Base-by-base conservation (phyloP, 2,329 filamentous ascomycete genomes). In the Aspergillus melleus region DNA sequence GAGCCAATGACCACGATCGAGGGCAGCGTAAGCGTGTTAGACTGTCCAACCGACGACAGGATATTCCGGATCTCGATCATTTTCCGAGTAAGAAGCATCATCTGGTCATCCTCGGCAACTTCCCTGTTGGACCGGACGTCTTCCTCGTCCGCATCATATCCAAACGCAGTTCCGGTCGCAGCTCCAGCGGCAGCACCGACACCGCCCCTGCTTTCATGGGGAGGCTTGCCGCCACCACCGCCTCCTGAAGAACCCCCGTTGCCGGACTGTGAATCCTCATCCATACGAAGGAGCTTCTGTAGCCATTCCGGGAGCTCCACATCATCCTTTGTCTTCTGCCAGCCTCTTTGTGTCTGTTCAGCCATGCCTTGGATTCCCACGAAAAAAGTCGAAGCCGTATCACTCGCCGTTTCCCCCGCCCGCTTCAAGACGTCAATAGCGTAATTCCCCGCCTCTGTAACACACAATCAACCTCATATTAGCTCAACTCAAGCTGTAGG, bases 1-100 rank as follows among this genome's bases (percentile, higher is more conserved):
- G 95, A 99, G 24, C 95, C 95, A 68, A 99, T 97, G 42, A 99
- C 95, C n/a, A 99, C 95, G 59, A 99, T 99, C 0, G 96, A 98
- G 0, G 95, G 95, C 22, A 99, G 80, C 1, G 90, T 94, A 64
- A 99, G 81, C 3, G 91, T 87, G 65, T 90, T 92, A 0, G 93
- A 96, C 79, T 99, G 94, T 36, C 93, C 96, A 51, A 99, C 90
- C 26, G 89, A 91, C 71, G 96, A 90, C 24, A 99, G 83, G 58
- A 99, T 91, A 66, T 89, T 93, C 66, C 96, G 85, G 59, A 99
- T 98, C 80, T 99, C 95, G 71, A 99, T 99, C 95, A 99, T 99
- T 80, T 98, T 98, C 80, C 95, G 94, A 2, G 96, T 99, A 71
- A 99, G 81, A 67, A 97, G 84, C 95, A 99, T 99, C 94, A 99